A percentile compares a stretch with the other conserved stretches of the same genome.
phyloP scores from a whole-genome alignment of 192 early-diverging fungal genomes.

The Coemansia sp. region DNA sequence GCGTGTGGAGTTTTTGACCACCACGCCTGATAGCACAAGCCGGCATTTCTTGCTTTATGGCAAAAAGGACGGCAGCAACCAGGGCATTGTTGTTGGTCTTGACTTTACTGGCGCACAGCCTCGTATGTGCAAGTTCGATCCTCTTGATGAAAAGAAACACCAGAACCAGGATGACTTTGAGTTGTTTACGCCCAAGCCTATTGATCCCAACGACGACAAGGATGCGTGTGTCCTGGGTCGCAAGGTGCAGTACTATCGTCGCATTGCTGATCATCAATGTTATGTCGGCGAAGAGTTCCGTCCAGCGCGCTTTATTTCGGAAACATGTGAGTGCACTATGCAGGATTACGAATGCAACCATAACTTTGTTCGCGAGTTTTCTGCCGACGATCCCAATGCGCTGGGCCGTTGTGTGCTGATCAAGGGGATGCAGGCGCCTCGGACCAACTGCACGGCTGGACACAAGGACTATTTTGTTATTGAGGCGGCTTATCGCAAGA shows the following conservation, averaged over 20 bases:
- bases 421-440: constrained; percentile 57
- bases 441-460: constrained; percentile 58
- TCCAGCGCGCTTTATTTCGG: constrained; percentile 56
- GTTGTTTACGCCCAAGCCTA: constrained; percentile 60
- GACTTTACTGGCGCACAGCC: constrained; percentile 54
- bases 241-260: constrained; percentile 69
- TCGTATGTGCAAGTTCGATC: constrained; percentile 52
- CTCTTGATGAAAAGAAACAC: constrained; percentile 24
- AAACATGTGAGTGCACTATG: constrained; percentile 72
- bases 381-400: constrained; percentile 14
- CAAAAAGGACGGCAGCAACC: constrained; percentile 27
- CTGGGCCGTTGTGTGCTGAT: constrained; percentile 65
- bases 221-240: constrained; percentile 67
- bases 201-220: constrained; percentile 35
- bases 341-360: constrained; percentile 90
- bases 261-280: constrained; percentile 68
- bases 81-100: constrained; percentile 36
- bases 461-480: constrained; percentile 65
- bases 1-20: constrained; percentile 72
- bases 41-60: constrained; percentile 83
- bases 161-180: constrained; percentile 66
- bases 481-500: constrained; percentile 85
- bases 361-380: constrained; percentile 70
- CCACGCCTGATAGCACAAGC: constrained; percentile 62
- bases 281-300: constrained; percentile 71